Conservation (phyloP, 768 basidiomycete genomes). For the Lactarius tabidus region DNA sequence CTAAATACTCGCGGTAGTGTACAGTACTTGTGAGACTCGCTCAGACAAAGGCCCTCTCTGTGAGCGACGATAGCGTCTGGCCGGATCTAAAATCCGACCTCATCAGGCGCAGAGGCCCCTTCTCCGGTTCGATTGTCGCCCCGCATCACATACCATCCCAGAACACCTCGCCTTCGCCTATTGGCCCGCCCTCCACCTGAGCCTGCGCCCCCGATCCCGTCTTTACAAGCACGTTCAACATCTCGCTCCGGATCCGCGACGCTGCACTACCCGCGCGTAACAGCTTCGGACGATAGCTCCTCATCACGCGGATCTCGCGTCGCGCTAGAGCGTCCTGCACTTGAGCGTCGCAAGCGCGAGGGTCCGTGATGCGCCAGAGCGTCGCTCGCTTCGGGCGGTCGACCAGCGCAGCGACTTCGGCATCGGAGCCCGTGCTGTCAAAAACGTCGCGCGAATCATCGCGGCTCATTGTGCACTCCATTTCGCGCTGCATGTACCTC, state of each 20-base stretch:
- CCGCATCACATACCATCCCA: too few species aligned
- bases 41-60: too few species aligned
- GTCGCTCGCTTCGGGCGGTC: neutral
- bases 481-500: neutral
- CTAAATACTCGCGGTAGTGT: neutral
- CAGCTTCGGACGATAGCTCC: slow-evolving; percentile 1
- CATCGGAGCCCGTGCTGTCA: neutral
- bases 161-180: neutral
- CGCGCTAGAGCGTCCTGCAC: neutral
- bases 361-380: neutral
- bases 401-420: neutral
- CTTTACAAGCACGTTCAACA: neutral
- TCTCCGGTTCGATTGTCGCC: too few species aligned
- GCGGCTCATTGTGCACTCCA: neutral
- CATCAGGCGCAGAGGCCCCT: too few species aligned
- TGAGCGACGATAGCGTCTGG: too few species aligned
- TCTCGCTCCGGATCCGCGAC: neutral
- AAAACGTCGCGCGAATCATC: neutral
- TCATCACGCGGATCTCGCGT: slow-evolving; percentile 6
- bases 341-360: neutral
- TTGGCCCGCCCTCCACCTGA: neutral
- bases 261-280: neutral
- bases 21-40: too few species aligned
- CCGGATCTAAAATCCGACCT: too few species aligned
- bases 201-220: neutral